Conservation (phyloP, 176 grass and related monocot genomes). For the Carex parvula region DNA sequence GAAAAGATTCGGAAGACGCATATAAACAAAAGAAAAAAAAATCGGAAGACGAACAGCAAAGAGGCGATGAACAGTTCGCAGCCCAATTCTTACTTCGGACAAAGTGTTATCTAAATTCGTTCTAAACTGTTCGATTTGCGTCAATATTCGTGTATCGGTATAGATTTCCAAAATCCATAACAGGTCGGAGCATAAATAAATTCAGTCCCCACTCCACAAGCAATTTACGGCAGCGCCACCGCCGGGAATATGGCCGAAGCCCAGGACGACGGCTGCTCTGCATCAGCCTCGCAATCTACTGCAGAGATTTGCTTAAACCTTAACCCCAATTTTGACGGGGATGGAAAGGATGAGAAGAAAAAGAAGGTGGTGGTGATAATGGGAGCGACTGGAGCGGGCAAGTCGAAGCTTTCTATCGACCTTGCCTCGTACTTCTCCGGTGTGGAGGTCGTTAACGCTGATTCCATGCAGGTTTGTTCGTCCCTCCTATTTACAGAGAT, state of each 20-base stretch:
- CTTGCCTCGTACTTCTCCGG: slow-evolving; percentile 57
- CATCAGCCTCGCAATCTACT: not conserved
- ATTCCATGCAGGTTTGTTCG: slow-evolving; percentile 71
- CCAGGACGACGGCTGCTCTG: not conserved
- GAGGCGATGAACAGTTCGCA: no score
- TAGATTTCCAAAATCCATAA: no score
- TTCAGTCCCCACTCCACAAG: no score
- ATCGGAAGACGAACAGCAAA: no score
- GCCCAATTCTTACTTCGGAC: no score
- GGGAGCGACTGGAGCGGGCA: slow-evolving; percentile 86
- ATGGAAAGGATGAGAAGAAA: not conserved
- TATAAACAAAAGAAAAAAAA: no score
- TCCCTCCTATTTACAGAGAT: not conserved
- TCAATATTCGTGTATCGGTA: no score
- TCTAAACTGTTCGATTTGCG: no score
- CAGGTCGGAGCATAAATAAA: no score
- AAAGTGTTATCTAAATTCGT: no score
- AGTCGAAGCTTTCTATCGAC: slow-evolving; percentile 84
- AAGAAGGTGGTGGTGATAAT: slow-evolving; percentile 76
- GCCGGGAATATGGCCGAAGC: slow-evolving; percentile 23
- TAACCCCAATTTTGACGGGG: slow-evolving; percentile 1
- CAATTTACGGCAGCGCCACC: not conserved
- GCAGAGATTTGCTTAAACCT: slow-evolving; percentile 11
- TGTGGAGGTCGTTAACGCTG: slow-evolving; percentile 76
- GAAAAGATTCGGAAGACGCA: no score